Evolutionary conservation across 1,284 basidiomycete species (phyloP), one percentile per base, ranked within the genome.

Genomic region (Ceratobasidium sp.): DNA sequence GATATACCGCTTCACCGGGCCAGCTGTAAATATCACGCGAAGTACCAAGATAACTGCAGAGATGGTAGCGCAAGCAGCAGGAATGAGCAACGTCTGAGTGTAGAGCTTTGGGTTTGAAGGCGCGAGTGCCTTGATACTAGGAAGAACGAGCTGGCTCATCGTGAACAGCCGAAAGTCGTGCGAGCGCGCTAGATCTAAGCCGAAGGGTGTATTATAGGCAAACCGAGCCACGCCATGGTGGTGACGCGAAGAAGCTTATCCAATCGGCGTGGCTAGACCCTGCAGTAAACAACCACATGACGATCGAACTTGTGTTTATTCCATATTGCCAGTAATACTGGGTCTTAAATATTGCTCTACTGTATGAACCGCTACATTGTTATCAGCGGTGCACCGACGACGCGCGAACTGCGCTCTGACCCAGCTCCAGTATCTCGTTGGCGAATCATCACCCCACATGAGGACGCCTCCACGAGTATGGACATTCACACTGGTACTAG

Each of bases 381-480:
- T 23, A 64, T 74, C 30, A 74, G 71, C 35, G 71, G 71, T 10
- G 71, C 71, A 20, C 71, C 71, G 10, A 74, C 59, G 23, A 46
- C 60, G 33, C 71, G 71, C 30, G 71, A 74, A 30, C 27, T 74
- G 7, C 71, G 71, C 20, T 52, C 71, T 23, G 35, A 57, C 33
- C n/a, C 48, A 20, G 20, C 60, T 10, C 30, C 60, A 10, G 46
- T 23, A 10, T 59, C 60, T 65, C 59, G 54, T 14, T 74, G 71
- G 71, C 59, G 54, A 60, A 50, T 52, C 20, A 65, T 74, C 48
- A 27, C n/a, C 33, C 52, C 67, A 48, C 44, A 46, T 50, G 33
- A 57, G 8, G 38, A 38, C 18, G 5, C 46, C n/a, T 44, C 55
- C 3, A 48, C 54, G 14, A 62, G 57, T 18, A 50, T 50, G 7